phyloP scores from a whole-genome alignment of 2,329 filamentous ascomycete species.

The Calcarisporium arbuscula region DNA sequence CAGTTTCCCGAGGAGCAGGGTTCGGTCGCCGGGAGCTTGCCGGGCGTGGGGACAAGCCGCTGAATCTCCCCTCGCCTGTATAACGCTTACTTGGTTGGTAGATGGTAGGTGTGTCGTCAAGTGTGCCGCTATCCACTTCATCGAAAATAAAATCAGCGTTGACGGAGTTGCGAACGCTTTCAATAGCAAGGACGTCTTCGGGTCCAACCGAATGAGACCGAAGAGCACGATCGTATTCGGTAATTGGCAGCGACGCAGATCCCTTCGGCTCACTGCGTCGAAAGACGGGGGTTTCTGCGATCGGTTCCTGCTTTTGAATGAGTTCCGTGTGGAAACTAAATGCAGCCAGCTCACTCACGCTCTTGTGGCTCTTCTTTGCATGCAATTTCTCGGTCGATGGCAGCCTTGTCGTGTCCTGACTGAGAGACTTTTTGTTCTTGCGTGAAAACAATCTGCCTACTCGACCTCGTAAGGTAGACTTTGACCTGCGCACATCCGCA shows the following conservation, averaged over 20 bases:
- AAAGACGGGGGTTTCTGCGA: constrained; percentile 34
- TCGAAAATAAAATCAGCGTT: constrained; percentile 36
- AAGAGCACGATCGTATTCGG: constrained; percentile 53
- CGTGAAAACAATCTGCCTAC: no score
- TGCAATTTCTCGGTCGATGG: no score
- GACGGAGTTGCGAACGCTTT: constrained; percentile 47
- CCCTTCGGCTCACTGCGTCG: constrained; percentile 48
- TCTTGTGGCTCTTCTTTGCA: no score
- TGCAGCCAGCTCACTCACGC: no score
- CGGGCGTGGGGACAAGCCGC: constrained; percentile 54
- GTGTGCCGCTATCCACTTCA: constrained; percentile 8
- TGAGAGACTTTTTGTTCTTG: no score
- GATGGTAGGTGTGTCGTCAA: constrained; percentile 15
- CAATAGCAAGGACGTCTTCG: constrained; percentile 47
- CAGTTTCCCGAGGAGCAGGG: no score
- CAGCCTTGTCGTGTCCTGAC: no score
- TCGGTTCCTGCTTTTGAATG: constrained; percentile 16
- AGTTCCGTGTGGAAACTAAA: no score
- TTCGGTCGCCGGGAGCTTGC: constrained; percentile 56
- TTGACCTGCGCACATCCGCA: no score
- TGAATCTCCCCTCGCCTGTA: constrained; percentile 34
- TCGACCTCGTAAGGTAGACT: no score
- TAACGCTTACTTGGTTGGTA: constrained; percentile 20
- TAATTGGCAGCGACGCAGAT: constrained; percentile 53
- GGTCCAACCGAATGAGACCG: constrained; percentile 56